These are phyloP conservation scores for Globisporangium alternatum DNA, from an alignment of 352 stramenopile genomes.

Conservation along the genomic window DNA sequence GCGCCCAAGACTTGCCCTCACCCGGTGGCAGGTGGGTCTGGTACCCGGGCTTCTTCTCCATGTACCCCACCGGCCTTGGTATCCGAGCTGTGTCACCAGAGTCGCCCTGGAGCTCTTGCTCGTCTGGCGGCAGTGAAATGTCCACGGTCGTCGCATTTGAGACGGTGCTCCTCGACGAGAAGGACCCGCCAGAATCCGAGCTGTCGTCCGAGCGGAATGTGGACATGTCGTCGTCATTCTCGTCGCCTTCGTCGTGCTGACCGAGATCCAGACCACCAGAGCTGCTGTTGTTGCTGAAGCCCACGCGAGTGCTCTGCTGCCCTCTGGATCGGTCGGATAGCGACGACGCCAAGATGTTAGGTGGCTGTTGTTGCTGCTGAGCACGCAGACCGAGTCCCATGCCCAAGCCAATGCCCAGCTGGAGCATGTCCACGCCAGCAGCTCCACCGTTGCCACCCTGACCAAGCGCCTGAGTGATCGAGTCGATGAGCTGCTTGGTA, in stretches of 20 bases:
- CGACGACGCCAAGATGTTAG: not conserved
- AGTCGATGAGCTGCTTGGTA: slow-evolving; percentile 72
- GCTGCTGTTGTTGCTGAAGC: not conserved
- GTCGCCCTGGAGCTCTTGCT: slow-evolving; percentile 32
- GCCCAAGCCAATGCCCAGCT: slow-evolving; percentile 83
- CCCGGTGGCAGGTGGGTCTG: slow-evolving; percentile 53
- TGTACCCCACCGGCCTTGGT: slow-evolving; percentile 24
- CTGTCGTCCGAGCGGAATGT: slow-evolving; percentile 32
- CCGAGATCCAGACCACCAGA: slow-evolving; percentile 10
- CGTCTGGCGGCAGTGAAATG: slow-evolving; percentile 54
- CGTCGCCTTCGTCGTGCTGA: slow-evolving; percentile 21
- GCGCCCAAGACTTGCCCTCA: slow-evolving; percentile 52
- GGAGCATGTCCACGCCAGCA: slow-evolving; percentile 57
- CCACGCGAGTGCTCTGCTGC: not conserved
- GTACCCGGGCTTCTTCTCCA: slow-evolving; percentile 57
- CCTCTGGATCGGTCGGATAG: slow-evolving; percentile 5
- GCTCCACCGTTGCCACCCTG: slow-evolving; percentile 21
- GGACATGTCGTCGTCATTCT: slow-evolving; percentile 22
- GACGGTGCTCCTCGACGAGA: slow-evolving; percentile 29
- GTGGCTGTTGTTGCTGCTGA: slow-evolving; percentile 28
- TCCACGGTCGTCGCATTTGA: slow-evolving; percentile 43
- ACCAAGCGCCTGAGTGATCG: slow-evolving; percentile 70
- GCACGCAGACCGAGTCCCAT: slow-evolving; percentile 86
- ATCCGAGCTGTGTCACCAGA: not conserved
- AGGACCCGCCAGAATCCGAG: slow-evolving; percentile 22